These are phyloP conservation scores for Irineochytrium annulatum DNA, from an alignment of 192 early-diverging fungal species.

Conservation along the genomic window DNA sequence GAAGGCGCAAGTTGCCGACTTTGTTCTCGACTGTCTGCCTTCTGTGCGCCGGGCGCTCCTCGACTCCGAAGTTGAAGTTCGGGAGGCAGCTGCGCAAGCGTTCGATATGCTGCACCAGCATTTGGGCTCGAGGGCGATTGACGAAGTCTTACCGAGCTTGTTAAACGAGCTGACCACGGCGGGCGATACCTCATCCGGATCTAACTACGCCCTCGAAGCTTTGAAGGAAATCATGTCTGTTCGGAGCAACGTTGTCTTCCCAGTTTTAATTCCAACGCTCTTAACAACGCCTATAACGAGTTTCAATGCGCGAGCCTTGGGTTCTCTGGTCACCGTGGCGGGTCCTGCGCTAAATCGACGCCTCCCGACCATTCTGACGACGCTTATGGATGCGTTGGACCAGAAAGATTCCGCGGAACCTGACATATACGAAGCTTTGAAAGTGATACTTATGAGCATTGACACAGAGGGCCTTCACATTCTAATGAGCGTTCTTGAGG, in stretches of 20 bases:
- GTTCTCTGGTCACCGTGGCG: constrained; percentile 85
- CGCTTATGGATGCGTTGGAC: constrained; percentile 76
- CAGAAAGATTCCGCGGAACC: constrained; percentile 58
- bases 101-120: constrained; percentile 92
- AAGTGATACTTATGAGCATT: constrained; percentile 67
- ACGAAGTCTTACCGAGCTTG: constrained; percentile 85
- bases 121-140: constrained; percentile 88
- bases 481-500: constrained; percentile 75
- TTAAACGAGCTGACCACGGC: constrained; percentile 67
- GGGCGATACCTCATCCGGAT: constrained; percentile 11
- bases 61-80: constrained; percentile 78
- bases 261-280: constrained; percentile 93
- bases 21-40: constrained; percentile 78
- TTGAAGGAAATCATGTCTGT: constrained; percentile 97
- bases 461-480: constrained; percentile 77
- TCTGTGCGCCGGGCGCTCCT: constrained; percentile 80
- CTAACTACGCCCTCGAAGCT: constrained; percentile 80
- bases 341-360: constrained; percentile 80
- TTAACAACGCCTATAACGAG: constrained; percentile 78
- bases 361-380: constrained; percentile 71
- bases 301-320: constrained; percentile 90
- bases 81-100: constrained; percentile 88
- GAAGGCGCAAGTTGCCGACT: constrained; percentile 73
- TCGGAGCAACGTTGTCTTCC: constrained; percentile 96
- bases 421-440: constrained; percentile 71